Conservation (phyloP, 2,329 filamentous ascomycete species). For the Hymenoscyphus linearis region DNA sequence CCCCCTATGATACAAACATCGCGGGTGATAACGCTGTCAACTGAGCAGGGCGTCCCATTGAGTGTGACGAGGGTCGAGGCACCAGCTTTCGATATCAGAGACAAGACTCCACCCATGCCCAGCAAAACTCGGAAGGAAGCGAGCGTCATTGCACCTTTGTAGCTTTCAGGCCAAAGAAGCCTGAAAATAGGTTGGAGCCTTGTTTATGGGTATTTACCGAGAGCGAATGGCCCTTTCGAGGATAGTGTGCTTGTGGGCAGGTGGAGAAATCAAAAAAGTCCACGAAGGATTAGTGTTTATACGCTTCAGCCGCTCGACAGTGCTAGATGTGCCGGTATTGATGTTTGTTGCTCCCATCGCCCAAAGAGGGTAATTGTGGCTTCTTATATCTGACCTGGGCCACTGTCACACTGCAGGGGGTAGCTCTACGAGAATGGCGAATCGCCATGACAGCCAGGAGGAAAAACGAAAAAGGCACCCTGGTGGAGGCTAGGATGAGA, state of each 20-base stretch:
- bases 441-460: slow-evolving; percentile 2
- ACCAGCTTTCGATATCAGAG: slow-evolving; percentile 1
- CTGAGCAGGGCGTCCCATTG: slow-evolving; percentile 6
- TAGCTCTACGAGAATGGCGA: slow-evolving; percentile 6
- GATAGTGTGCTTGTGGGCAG: neutral
- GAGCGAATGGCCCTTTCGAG: slow-evolving; percentile 2
- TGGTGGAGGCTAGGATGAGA: slow-evolving; percentile 4
- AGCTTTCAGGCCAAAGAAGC: neutral
- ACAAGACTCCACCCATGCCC: neutral
- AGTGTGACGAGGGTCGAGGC: slow-evolving; percentile 2
- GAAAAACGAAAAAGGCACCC: neutral
- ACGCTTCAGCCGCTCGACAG: slow-evolving; percentile 10
- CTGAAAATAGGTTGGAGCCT: slow-evolving; percentile 1
- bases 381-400: slow-evolving; percentile 6
- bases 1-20: slow-evolving; percentile 36
- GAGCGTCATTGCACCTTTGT: slow-evolving; percentile 1
- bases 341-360: neutral
- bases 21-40: slow-evolving; percentile 7
- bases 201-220: neutral
- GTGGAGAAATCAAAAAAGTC: slow-evolving; percentile 5
- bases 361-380: slow-evolving; percentile 8
- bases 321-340: slow-evolving; percentile 4
- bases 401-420: slow-evolving; percentile 6
- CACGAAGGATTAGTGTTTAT: slow-evolving; percentile 6
- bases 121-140: slow-evolving; percentile 1